Evolutionary conservation across 2,329 filamentous ascomycete species (phyloP).

Genomic region (Xylariomycetidae sp.): DNA sequence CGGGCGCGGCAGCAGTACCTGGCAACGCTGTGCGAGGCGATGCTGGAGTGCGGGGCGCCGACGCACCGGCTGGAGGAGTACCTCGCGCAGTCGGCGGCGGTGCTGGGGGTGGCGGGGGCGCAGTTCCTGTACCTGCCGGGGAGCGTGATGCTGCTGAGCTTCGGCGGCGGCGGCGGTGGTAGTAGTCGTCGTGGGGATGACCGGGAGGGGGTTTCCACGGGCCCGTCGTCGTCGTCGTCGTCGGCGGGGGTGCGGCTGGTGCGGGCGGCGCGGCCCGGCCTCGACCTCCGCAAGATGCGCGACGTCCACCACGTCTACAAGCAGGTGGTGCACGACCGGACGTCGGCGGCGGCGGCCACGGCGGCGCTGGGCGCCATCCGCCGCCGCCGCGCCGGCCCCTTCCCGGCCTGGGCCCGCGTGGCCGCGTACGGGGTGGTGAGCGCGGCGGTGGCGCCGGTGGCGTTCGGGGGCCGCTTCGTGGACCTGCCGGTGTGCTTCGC

Average conservation of each 20-base stretch:
- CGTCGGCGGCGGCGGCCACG: background rate
- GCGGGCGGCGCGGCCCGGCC: background rate
- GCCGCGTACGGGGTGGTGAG: background rate
- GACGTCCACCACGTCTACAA: background rate
- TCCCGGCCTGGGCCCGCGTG: background rate
- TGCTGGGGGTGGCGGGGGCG: background rate
- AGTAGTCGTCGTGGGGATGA: too few relatives aligned
- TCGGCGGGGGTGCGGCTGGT: background rate
- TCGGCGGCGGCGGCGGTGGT: background rate
- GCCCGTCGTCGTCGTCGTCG: too few relatives aligned
- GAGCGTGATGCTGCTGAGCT: background rate
- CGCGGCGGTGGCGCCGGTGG: background rate
- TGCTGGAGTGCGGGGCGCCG: background rate
- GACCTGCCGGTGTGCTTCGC: background rate
- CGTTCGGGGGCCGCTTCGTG: background rate
- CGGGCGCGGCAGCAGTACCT: background rate
- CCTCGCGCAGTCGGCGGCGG: background rate
- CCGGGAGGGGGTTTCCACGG: too few relatives aligned
- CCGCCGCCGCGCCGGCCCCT: background rate
- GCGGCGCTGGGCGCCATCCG: background rate
- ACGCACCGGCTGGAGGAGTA: constrained; percentile 1
- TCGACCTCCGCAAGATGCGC: background rate
- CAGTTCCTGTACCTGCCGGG: background rate
- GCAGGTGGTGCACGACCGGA: background rate
- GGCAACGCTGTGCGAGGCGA: background rate